Evolutionary conservation across 306 rosid genomes (phyloP).

Genomic region (Citrullus amarus): DNA sequence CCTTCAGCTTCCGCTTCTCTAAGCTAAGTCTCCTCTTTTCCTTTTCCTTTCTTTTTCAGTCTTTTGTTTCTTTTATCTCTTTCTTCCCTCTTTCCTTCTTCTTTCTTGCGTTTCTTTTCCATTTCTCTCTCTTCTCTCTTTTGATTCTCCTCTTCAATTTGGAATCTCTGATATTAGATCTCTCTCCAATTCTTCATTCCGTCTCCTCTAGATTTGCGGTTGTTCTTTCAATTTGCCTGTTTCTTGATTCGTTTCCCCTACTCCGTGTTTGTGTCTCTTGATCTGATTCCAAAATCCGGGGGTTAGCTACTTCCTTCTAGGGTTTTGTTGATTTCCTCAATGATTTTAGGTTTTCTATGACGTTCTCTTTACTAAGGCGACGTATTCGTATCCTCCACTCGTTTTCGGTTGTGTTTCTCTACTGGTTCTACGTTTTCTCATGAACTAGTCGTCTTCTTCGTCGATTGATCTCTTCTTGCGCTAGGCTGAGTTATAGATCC

Average conservation of each 20-base stretch:
- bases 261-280: not conserved
- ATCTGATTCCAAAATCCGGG: not conserved
- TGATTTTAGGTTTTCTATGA: slow-evolving; percentile 36
- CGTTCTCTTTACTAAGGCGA: slow-evolving; percentile 20
- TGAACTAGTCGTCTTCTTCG: slow-evolving; percentile 20
- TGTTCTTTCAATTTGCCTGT: not conserved
- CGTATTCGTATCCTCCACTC: slow-evolving; percentile 44
- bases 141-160: not conserved
- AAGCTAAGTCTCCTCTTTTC: not conserved
- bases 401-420: slow-evolving; percentile 48
- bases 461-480: not conserved
- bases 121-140: not conserved
- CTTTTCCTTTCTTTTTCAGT: not conserved
- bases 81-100: not conserved
- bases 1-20: not conserved
- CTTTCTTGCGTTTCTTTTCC: not conserved
- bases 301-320: not conserved
- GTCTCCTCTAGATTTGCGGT: not conserved
- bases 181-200: not conserved
- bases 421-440: slow-evolving; percentile 67
- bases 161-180: not conserved
- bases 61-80: not conserved
- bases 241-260: not conserved
- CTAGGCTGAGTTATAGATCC: slow-evolving; percentile 14
- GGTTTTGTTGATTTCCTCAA: slow-evolving; percentile 10